Percentiles rank a stretch among this genome's conserved stretches.
Evolutionary conservation across 331 rosid genomes (phyloP).

Genomic region (Quercus phellos): DNA sequence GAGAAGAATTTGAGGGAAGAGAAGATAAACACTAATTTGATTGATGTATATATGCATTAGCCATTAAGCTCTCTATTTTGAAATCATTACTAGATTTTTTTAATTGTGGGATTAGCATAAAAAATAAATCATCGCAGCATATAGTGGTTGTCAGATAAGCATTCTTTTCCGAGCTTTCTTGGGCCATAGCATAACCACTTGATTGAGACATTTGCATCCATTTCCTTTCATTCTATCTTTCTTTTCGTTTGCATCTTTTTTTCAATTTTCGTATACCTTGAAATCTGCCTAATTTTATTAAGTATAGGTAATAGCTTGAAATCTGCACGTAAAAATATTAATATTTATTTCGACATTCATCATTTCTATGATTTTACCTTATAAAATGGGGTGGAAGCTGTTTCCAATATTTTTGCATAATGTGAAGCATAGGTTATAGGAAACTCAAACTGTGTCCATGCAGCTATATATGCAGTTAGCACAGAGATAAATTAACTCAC

Average conservation of each 20-base stretch:
- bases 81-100: background rate
- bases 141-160: slow-evolving; percentile 21
- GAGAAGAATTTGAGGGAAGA: background rate
- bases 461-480: no score
- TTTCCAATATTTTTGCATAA: slow-evolving; percentile 13
- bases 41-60: no score
- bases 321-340: slow-evolving; percentile 22
- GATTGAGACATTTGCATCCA: slow-evolving; percentile 17
- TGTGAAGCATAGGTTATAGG: slow-evolving; percentile 21
- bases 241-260: background rate
- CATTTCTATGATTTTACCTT: background rate
- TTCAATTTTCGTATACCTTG: background rate
- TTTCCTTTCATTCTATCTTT: background rate
- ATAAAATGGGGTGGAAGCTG: background rate
- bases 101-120: background rate
- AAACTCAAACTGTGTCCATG: background rate
- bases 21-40: background rate
- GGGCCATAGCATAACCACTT: slow-evolving; percentile 1
- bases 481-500: background rate
- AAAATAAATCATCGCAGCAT: slow-evolving; percentile 11
- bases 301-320: background rate
- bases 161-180: background rate
- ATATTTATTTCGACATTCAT: slow-evolving; percentile 4
- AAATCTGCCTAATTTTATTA: background rate
- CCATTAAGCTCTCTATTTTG: background rate